These are phyloP conservation scores for Spinellus fusiger DNA, from an alignment of 192 early-diverging fungal species.

Conservation along the genomic window DNA sequence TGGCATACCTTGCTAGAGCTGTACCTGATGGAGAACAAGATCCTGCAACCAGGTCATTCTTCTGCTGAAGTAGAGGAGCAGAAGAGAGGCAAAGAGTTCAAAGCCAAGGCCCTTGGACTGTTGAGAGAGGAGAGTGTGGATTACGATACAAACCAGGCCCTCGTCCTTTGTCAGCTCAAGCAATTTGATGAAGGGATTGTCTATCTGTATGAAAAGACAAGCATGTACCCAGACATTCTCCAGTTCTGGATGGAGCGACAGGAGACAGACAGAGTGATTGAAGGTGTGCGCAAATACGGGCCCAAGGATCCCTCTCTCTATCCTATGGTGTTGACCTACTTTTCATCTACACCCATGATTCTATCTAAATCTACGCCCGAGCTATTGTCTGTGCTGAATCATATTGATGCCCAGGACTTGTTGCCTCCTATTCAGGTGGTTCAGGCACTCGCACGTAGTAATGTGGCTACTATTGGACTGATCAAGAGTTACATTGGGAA, in stretches of 20 bases:
- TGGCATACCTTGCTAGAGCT: slow-evolving; percentile 94
- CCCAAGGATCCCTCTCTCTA: slow-evolving; percentile 63
- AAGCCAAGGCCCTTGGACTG: slow-evolving; percentile 62
- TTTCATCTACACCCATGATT: slow-evolving; percentile 64
- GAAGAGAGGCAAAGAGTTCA: slow-evolving; percentile 16
- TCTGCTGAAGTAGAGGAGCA: no score
- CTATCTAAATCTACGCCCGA: slow-evolving; percentile 49
- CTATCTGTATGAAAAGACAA: slow-evolving; percentile 82
- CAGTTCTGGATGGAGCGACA: slow-evolving; percentile 69
- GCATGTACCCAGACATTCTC: slow-evolving; percentile 67
- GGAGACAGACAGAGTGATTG: slow-evolving; percentile 57
- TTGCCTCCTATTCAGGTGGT: slow-evolving; percentile 88
- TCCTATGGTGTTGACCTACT: slow-evolving; percentile 62
- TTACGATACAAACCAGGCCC: slow-evolving; percentile 89
- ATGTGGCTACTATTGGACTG: slow-evolving; percentile 82
- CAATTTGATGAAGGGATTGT: slow-evolving; percentile 81
- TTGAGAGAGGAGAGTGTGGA: slow-evolving; percentile 61
- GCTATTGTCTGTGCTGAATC: slow-evolving; percentile 62
- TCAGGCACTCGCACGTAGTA: slow-evolving; percentile 73
- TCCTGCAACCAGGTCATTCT: slow-evolving; percentile 2
- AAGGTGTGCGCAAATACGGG: slow-evolving; percentile 58
- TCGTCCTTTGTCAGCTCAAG: slow-evolving; percentile 84
- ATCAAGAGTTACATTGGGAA: slow-evolving; percentile 78
- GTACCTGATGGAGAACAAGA: slow-evolving; percentile 57
- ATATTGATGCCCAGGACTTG: slow-evolving; percentile 81